Base-by-base conservation (phyloP, 2,329 filamentous ascomycete genomes). In the Lachnum nothofagi region DNA sequence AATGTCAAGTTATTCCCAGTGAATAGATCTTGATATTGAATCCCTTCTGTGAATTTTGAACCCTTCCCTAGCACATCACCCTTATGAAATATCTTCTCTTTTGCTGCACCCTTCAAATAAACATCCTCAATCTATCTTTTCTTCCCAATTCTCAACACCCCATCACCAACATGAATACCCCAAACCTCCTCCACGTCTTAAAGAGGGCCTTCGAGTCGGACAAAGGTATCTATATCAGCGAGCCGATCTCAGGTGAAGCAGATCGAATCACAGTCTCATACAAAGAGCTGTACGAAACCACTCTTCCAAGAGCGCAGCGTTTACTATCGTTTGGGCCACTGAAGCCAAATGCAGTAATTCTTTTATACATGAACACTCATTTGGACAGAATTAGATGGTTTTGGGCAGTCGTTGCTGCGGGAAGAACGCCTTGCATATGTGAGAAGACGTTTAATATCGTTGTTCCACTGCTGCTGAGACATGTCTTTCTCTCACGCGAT, bases 381-480 rank as follows among this genome's bases (percentile, higher is more conserved):
- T 42, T 58, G 39, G 65, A 72, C 20, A 64, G 59, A 22, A 65
- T 72, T 4, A 42, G 64, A 10, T 73, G 68, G 70, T 68, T 72
- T 47, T 73, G 70, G 70, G 57, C 68, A 2, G 60, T 64, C 2
- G 51, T 68, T 2, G 51, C 62, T n/a, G 68, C 68, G 1, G 67
- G 68, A 5, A 59, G 60, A 20, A 45, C 70, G 7, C 70, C 70
- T 5, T 65, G 62, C 14, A 63, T 71, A n/a, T 70, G 25, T 27
- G 25, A 27, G 25, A 27, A 12, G 6, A 6, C 25, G 6, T 27
- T 12, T 27, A 6, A 6, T 12, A 27, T 6, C 6, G 12, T 27
- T 27, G 12, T 27, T 27, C n/a, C n/a, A n/a, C n/a, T n/a, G n/a
- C n/a, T n/a, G n/a, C n/a, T n/a, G n/a, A n/a, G n/a, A n/a, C n/a